Conservation (phyloP, 2,329 filamentous ascomycete genomes). For the Karstenula rhodostoma region DNA sequence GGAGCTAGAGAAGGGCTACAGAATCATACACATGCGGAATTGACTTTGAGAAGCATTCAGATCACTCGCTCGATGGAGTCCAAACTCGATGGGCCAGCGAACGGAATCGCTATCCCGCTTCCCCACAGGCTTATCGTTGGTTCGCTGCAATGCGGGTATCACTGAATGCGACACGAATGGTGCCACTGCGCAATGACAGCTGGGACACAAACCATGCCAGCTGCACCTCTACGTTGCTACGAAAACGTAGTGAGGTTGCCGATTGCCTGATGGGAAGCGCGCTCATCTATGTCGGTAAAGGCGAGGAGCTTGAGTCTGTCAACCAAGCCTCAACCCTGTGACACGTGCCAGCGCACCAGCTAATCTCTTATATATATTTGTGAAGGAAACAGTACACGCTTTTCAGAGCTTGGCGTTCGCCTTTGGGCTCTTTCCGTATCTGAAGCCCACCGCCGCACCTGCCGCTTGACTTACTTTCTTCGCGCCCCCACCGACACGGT, state of each 20-base stretch:
- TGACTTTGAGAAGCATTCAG: not conserved
- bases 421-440: not conserved
- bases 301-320: not conserved
- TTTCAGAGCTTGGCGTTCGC: not conserved
- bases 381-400: not conserved
- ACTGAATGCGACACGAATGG: slow-evolving; percentile 3
- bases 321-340: not conserved
- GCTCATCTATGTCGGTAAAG: not conserved
- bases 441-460: not conserved
- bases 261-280: not conserved
- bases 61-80: not conserved
- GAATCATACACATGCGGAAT: not conserved
- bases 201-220: not conserved
- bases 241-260: not conserved
- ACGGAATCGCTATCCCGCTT: too few species aligned
- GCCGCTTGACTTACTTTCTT: not conserved
- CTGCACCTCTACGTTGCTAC: not conserved
- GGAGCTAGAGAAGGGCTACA: too few species aligned
- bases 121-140: too few species aligned
- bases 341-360: not conserved
- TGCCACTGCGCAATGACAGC: not conserved
- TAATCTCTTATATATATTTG: not conserved
- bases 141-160: not conserved
- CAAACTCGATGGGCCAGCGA: not conserved
- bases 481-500: not conserved